phyloP scores from a whole-genome alignment of 2,329 filamentous ascomycete genomes.

The Fusarium paranaense region DNA sequence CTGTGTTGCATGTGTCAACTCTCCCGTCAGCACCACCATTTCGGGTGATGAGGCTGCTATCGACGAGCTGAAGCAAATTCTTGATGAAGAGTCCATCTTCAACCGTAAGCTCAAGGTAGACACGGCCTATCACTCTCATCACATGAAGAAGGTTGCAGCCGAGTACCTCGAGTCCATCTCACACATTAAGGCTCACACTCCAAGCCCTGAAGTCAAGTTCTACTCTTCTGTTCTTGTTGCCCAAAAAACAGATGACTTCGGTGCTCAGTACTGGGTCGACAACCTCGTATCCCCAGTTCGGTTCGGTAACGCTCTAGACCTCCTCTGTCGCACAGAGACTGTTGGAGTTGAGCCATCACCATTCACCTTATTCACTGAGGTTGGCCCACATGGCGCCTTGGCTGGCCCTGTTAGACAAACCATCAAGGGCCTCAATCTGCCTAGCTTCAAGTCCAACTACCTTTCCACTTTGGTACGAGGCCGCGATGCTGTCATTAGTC shows the following conservation, averaged over 20 bases:
- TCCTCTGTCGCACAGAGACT: conserved; percentile 12
- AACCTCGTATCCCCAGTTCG: conserved; percentile 48
- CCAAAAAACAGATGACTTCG: conserved; percentile 5
- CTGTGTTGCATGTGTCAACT: conserved; percentile 53
- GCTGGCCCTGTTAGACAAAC: conserved; percentile 41
- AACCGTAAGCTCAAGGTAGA: conserved; percentile 50
- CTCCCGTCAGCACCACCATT: conserved; percentile 50
- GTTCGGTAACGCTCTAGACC: conserved; percentile 34
- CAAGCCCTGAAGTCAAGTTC: conserved; percentile 31
- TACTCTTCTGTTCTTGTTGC: conserved; percentile 44
- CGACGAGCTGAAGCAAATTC: conserved; percentile 45
- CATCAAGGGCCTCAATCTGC: conserved; percentile 11
- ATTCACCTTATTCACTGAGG: conserved; percentile 32
- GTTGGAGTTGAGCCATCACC: conserved; percentile 2
- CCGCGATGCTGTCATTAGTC: conserved; percentile 44
- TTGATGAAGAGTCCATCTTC: conserved; percentile 46
- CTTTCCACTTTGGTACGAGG: conserved; percentile 8
- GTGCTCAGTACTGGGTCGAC: conserved; percentile 42
- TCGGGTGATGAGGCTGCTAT: conserved; percentile 49
- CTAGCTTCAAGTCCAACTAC: conserved; percentile 24
- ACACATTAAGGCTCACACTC: conserved; percentile 4
- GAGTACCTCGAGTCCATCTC: conserved; percentile 39
- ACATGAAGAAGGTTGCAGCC: conserved; percentile 45
- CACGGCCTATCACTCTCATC: conserved; percentile 56
- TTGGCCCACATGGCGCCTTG: conserved; percentile 43